Evolutionary conservation across 768 basidiomycete genomes (phyloP).

Genomic region (Omphalotus guepiniiformis): DNA sequence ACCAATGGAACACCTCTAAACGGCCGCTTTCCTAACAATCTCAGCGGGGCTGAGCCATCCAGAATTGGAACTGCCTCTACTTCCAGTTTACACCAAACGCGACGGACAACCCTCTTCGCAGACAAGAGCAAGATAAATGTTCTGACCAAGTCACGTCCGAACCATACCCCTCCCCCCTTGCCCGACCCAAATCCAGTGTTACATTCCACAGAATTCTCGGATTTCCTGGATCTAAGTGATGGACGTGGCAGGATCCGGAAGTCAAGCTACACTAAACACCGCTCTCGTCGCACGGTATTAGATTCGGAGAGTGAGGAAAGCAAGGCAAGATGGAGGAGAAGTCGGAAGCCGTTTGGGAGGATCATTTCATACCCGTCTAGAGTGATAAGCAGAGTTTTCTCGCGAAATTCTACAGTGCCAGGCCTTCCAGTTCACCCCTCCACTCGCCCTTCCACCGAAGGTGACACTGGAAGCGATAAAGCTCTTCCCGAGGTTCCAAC

Average conservation of each 20-base stretch:
- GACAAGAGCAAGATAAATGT: neutral
- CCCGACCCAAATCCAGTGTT: neutral
- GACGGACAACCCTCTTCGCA: neutral
- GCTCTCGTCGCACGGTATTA: neutral
- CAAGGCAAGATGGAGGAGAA: neutral
- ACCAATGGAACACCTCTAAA: conserved; percentile 1
- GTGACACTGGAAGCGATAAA: too few species aligned
- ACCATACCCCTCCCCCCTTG: neutral
- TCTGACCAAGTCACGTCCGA: neutral
- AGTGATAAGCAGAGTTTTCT: conserved; percentile 1
- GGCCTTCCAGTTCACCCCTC: too few species aligned
- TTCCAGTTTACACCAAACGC: conserved; percentile 1
- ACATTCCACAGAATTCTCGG: too few species aligned
- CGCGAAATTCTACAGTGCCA: too few species aligned
- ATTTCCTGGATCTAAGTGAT: neutral
- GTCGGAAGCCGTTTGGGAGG: neutral
- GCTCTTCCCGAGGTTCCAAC: too few species aligned
- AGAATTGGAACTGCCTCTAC: neutral
- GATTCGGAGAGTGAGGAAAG: neutral
- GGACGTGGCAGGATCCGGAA: neutral
- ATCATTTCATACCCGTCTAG: conserved; percentile 1
- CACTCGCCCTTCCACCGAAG: too few species aligned
- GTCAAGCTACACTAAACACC: neutral
- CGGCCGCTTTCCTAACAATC: neutral
- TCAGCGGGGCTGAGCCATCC: neutral